Evolutionary conservation across 2,329 filamentous ascomycete genomes (phyloP), one percentile per base, ranked within the genome.

Genomic region (Trichoderma atrobrunneum): DNA sequence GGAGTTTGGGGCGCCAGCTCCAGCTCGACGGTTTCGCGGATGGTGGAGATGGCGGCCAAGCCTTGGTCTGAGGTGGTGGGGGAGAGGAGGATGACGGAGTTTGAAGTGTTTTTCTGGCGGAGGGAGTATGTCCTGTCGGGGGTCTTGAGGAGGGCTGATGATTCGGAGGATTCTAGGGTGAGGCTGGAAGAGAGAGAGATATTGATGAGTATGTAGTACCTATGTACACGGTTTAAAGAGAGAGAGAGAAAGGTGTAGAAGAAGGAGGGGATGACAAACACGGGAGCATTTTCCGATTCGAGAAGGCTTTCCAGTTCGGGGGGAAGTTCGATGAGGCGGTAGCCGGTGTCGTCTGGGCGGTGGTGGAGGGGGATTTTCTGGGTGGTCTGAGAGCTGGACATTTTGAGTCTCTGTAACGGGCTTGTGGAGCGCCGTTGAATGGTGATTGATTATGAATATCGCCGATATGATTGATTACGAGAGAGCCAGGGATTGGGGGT

Each of bases 51-150:
- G 11, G 85, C 82, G 54, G 81, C 82, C 2, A 91, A 75, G 12
- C 83, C 82, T 2, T 79, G 74, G 5, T 60, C 28, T n/a, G 63
- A 68, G 6, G 63, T 64, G 5, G 72, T 51, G 6, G 84, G 81
- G 30, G 81, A 78, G 36, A 91, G 81, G 3, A 91, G 78, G 76
- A 91, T 87, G 61, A 91, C 83, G n/a, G 87, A 86, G 77, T 91
- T 91, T 60, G 89, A 91, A 0, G 89, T 91, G 78, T 91, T 91
- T 78, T 91, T 91, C 77, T 91, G 89, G 34, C 87, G 87, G 61
- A 91, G 83, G 7, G 84, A 84, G 80, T 90, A 91, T 18, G 85
- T 86, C 75, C 85, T 86, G 68, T 82, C 79, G 4, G 84, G 84
- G 1, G 85, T 84, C 75, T 82, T 85, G 69, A 91, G 84, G 56